Conservation (phyloP, 2,329 filamentous ascomycete genomes). For the Phaeomoniella chlamydospora region DNA sequence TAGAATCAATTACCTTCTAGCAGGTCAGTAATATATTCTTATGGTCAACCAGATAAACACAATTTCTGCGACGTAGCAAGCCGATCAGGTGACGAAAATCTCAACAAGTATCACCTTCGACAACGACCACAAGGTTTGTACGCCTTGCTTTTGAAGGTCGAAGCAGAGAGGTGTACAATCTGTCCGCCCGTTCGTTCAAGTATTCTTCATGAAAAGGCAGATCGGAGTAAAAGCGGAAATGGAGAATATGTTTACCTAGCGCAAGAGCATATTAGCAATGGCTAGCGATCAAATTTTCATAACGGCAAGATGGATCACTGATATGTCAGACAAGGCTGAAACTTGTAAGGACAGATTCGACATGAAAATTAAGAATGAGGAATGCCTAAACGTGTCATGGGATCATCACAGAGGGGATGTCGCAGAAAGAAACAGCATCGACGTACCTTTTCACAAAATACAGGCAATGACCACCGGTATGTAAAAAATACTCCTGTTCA, state of each 20-base stretch:
- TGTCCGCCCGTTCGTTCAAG: conserved; percentile 58
- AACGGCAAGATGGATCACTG: conserved; percentile 5
- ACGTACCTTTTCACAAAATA: conserved; percentile 27
- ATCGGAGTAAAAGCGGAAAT: conserved; percentile 8
- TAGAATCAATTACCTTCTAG: no score
- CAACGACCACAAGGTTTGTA: conserved; percentile 50
- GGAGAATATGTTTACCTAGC: conserved; percentile 16
- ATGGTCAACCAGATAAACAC: no score
- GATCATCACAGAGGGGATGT: conserved; percentile 40
- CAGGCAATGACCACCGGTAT: no score
- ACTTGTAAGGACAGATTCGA: conserved; percentile 51
- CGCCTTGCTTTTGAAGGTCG: conserved; percentile 39
- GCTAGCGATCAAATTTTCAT: conserved; percentile 8
- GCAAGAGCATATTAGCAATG: conserved; percentile 8
- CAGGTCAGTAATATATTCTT: no score
- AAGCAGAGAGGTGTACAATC: conserved; percentile 37
- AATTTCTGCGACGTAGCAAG: no score
- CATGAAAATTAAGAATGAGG: conserved; percentile 52
- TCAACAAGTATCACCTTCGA: conserved; percentile 46
- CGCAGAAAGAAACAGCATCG: conserved; percentile 4
- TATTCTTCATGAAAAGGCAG: conserved; percentile 38
- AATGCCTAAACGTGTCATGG: conserved; percentile 53
- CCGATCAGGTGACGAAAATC: conserved; percentile 51
- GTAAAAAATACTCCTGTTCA: no score
- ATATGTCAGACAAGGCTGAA: conserved; percentile 55